Conservation (phyloP, 805 yeast genomes). For the Yamadazyma sp. region DNA sequence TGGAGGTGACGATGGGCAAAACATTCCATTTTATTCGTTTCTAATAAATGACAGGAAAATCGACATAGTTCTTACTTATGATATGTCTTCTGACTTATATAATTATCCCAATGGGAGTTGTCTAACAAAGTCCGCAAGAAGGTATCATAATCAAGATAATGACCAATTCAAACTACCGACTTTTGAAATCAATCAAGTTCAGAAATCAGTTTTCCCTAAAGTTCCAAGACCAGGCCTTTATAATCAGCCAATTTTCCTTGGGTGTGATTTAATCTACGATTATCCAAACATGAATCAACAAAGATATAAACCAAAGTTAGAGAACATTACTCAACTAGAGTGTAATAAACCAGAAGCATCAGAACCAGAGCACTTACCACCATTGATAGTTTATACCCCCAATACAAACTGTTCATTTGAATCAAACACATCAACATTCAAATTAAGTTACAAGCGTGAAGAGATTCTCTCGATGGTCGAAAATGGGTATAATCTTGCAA, state of each 20-base stretch:
- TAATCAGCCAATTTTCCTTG: slow-evolving; percentile 27
- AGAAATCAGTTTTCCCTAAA: slow-evolving; percentile 5
- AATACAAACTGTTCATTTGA: slow-evolving; percentile 40
- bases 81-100: slow-evolving; percentile 47
- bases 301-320: neutral
- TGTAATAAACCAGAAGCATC: neutral
- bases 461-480: slow-evolving; percentile 46
- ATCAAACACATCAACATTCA: slow-evolving; percentile 60
- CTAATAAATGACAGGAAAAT: slow-evolving; percentile 31
- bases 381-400: slow-evolving; percentile 51
- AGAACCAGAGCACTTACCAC: slow-evolving; percentile 33
- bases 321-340: neutral
- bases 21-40: slow-evolving; percentile 46
- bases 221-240: slow-evolving; percentile 4
- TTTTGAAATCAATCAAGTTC: neutral
- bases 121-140: slow-evolving; percentile 34
- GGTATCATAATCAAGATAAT: slow-evolving; percentile 22
- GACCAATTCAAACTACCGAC: neutral
- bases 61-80: slow-evolving; percentile 41
- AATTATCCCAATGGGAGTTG: slow-evolving; percentile 64
- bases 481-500: slow-evolving; percentile 53
- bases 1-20: slow-evolving; percentile 51
- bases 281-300: slow-evolving; percentile 17
- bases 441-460: slow-evolving; percentile 42
- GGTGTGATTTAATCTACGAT: slow-evolving; percentile 37